Percentiles rank a stretch among this genome's conserved stretches.
Conservation (phyloP, 768 basidiomycete genomes). For the Clavulina sp. region DNA sequence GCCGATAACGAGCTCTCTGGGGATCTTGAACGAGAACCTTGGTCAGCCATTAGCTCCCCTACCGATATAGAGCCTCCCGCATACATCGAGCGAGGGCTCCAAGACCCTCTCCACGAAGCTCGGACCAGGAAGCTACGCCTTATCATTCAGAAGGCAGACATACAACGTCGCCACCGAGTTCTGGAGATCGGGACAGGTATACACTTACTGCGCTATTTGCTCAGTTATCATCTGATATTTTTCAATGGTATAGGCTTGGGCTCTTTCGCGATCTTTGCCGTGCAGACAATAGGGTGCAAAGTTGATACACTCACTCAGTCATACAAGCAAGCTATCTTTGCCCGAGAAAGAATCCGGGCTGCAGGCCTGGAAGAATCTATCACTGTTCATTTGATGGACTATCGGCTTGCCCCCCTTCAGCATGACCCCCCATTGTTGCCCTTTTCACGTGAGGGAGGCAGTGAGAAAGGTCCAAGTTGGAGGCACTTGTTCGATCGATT, state of each 20-base stretch:
- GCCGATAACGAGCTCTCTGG: too few species aligned
- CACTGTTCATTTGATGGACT: constrained; percentile 29
- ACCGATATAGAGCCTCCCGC: background rate
- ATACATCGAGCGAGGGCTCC: background rate
- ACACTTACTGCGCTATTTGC: too few species aligned
- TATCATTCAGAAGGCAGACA: constrained; percentile 22
- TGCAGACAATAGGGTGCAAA: constrained; percentile 14
- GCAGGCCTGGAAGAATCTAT: constrained; percentile 21
- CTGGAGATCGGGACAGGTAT: constrained; percentile 26
- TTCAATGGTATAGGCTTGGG: too few species aligned
- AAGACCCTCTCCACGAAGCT: constrained; percentile 20
- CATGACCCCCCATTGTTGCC: too few species aligned
- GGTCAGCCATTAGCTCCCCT: too few species aligned
- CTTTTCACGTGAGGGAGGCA: too few species aligned
- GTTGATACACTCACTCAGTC: constrained; percentile 27
- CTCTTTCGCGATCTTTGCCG: too few species aligned
- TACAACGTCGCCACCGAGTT: constrained; percentile 21
- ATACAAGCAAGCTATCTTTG: constrained; percentile 21
- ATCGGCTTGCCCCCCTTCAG: constrained; percentile 30
- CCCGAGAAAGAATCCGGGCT: constrained; percentile 19
- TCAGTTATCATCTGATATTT: too few species aligned
- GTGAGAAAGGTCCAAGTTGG: too few species aligned
- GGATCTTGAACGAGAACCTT: too few species aligned
- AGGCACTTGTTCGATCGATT: constrained; percentile 61
- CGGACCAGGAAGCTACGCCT: constrained; percentile 22